Conservation (phyloP, 345 rosid genomes). For the Mallotus nudiflorus region DNA sequence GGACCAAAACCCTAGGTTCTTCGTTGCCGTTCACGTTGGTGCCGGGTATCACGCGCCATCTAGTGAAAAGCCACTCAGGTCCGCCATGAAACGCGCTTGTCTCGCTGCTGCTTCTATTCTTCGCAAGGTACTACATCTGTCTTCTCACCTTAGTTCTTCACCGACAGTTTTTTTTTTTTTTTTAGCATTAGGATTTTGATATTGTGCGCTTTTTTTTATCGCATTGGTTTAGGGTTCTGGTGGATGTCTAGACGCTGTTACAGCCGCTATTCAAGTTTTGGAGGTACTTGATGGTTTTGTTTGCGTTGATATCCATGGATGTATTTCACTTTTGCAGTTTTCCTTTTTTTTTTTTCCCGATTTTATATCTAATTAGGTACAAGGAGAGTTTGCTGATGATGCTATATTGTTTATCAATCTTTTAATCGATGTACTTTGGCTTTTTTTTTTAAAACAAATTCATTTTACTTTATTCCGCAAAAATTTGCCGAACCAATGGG, state of each 20-base stretch:
- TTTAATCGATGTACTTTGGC: no score
- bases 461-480: no score
- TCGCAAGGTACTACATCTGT: slow-evolving; percentile 51
- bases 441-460: no score
- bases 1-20: slow-evolving; percentile 58
- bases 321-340: background rate
- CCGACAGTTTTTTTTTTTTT: background rate
- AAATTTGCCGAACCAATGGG: background rate
- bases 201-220: background rate
- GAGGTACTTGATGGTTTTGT: slow-evolving; percentile 51
- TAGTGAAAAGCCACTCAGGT: slow-evolving; percentile 73
- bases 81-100: slow-evolving; percentile 93
- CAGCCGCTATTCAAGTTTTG: slow-evolving; percentile 84
- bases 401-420: no score
- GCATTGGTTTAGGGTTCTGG: slow-evolving; percentile 51
- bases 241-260: slow-evolving; percentile 71
- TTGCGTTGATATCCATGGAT: background rate
- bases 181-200: background rate
- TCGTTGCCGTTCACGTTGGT: slow-evolving; percentile 94
- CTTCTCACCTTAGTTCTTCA: background rate
- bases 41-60: slow-evolving; percentile 80
- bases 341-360: background rate
- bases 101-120: slow-evolving; percentile 78
- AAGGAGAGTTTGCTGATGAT: background rate
- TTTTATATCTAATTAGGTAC: background rate